Conservation (phyloP, 2,329 filamentous ascomycete genomes). For the Thelonectria blattea region DNA sequence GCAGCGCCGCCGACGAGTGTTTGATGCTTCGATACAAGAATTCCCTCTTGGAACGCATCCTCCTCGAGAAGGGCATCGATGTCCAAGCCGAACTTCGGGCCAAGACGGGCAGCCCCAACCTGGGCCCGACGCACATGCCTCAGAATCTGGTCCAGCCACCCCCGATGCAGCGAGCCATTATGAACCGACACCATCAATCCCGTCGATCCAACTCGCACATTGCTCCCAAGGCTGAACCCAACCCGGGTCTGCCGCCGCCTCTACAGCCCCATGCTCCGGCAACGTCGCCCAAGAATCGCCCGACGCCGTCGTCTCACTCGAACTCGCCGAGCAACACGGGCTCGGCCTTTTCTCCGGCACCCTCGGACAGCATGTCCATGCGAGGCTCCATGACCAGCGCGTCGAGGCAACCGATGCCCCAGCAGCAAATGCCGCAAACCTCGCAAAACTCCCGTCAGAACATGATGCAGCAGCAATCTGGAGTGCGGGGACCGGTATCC, state of each 20-base stretch:
- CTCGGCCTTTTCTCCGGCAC: conserved; percentile 51
- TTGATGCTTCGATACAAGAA: conserved; percentile 99
- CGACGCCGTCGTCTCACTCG: conserved; percentile 80
- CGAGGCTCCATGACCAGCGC: conserved; percentile 46
- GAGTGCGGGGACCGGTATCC: conserved; percentile 46
- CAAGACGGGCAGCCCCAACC: conserved; percentile 86
- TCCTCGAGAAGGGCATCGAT: conserved; percentile 97
- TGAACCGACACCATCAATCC: conserved; percentile 80
- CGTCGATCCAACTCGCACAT: conserved; percentile 76
- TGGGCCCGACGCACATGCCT: conserved; percentile 71
- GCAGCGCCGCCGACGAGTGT: conserved; percentile 93
- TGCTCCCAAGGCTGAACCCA: conserved; percentile 73
- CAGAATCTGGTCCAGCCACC: conserved; percentile 75
- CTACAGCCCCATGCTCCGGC: conserved; percentile 62
- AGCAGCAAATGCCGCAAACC: conserved; percentile 34
- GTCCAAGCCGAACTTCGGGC: conserved; percentile 93
- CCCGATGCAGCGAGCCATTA: conserved; percentile 78
- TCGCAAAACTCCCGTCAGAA: conserved; percentile 39
- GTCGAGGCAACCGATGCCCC: conserved; percentile 42
- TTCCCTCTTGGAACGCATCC: conserved; percentile 90
- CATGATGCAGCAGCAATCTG: conserved; percentile 43
- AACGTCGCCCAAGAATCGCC: conserved; percentile 72
- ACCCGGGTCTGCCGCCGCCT: conserved; percentile 53
- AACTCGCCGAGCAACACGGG: conserved; percentile 60
- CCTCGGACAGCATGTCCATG: conserved; percentile 56